Percentiles rank a stretch among this genome's conserved stretches.
Conservation (phyloP, 169 alveolate species). For the Plasmodium vivax region DNA sequence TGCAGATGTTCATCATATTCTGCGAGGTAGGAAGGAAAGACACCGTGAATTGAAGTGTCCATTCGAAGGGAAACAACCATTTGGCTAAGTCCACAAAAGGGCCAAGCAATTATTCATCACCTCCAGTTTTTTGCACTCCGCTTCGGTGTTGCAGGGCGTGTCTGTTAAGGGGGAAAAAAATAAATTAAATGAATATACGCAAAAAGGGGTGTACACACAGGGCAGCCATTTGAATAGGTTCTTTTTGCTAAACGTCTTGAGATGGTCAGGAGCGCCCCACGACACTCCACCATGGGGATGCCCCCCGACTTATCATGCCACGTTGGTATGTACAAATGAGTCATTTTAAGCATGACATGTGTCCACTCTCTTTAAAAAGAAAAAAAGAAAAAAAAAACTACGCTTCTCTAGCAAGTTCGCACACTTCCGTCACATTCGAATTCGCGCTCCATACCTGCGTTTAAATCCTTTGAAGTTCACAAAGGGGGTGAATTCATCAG, state of each 20-base stretch:
- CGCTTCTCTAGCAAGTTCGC: not conserved
- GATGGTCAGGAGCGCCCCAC: too few species aligned
- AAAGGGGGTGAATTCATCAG: not conserved
- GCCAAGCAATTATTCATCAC: slow-evolving; percentile 73
- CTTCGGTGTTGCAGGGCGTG: slow-evolving; percentile 62
- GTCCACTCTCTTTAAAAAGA: too few species aligned
- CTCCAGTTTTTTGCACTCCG: slow-evolving; percentile 76
- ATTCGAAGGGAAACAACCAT: not conserved
- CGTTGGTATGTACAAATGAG: too few species aligned
- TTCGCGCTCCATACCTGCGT: not conserved
- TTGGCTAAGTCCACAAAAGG: slow-evolving; percentile 64
- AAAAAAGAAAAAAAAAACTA: not conserved
- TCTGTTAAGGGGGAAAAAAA: slow-evolving; percentile 4
- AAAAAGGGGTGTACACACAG: not conserved
- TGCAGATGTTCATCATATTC: slow-evolving; percentile 83
- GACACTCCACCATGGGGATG: too few species aligned
- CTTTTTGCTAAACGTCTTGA: too few species aligned
- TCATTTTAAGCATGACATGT: too few species aligned
- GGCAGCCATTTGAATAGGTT: too few species aligned
- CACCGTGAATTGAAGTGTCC: not conserved
- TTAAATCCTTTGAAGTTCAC: not conserved
- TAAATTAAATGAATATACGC: not conserved
- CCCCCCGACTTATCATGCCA: too few species aligned
- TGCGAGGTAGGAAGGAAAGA: slow-evolving; percentile 75
- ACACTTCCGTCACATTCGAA: not conserved